Base-by-base conservation (phyloP, 2,329 filamentous ascomycete species). In the Clarireedia monteithiana region DNA sequence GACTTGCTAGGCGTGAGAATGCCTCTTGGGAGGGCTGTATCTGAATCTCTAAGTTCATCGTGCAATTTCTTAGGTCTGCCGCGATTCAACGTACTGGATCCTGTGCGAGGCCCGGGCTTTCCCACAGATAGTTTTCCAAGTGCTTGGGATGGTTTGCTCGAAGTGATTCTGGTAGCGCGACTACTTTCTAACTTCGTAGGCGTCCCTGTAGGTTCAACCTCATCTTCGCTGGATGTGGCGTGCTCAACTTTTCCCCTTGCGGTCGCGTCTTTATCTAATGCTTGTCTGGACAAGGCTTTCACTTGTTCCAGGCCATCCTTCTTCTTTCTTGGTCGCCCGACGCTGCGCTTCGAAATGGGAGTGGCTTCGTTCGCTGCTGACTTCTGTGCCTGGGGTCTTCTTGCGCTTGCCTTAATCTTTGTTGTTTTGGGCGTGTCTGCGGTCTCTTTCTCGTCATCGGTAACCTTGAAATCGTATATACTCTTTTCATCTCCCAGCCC, bases 1-100 rank as follows among this genome's bases (percentile, higher is more conserved):
- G 73, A 75, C 66, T 77, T 80, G 17, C 72, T 73, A 3, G 82
- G 81, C 2, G 79, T 78, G 44, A 84, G 65, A 55, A 84, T 85
- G 6, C 81, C 74, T 64, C 78, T 83, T 9, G 78, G 73, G 20
- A 39, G 26, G 15, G 44, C 26, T 23, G 48, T 50, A 2, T 26
- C 4, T 2, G 56, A 42, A 5, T 50, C 46, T 15, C 47, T 1
- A 9, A 45, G 42, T 23, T 39, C 52, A 7, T 36, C 46, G 34
- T 34, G 23, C 20, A 42, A 50, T 26, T 53, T 48, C 30, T 51
- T 56, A 15, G 62, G 60, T 20, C 60, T 53, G 34, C 58, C 62
- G 30, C 59, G 44, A 54, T 60, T 64, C 2, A 44, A 23, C 30
- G 15, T 54, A 10, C 40, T 48, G 23, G 48, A 55, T 20, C 9